Evolutionary conservation across 2,329 filamentous ascomycete species (phyloP), one percentile per base, ranked within the genome.

Genomic region (Gyromitra esculenta): DNA sequence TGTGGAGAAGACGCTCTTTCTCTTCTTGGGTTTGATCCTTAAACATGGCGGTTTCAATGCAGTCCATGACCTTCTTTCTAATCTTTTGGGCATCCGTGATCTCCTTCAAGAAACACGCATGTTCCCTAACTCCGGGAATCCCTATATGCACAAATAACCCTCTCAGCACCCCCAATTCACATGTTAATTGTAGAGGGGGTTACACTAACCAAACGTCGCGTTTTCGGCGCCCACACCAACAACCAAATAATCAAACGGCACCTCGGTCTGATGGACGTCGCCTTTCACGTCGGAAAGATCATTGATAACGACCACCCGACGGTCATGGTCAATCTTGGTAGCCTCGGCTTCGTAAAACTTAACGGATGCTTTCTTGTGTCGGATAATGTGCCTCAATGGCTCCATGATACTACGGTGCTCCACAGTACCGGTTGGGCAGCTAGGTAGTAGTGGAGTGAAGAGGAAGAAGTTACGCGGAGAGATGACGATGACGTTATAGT

Each of bases 361-460:
- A 84, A 97, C 96, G 63, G 91, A 88, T 79, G 93, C 92, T 86
- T 93, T 94, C 89, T 98, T 98, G 86, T 96, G 92, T 82, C 94
- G 92, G 81, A 97, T 89, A 84, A 99, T 97, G 84, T 96, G 93
- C 83, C 96, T 93, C 82, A 99, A 91, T 73, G 96, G 96, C 87
- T 99, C 96, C 96, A 99, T 99, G 85, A 99, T 99, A 83, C 94
- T 98, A 84, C 96, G 93, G 87, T 98, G 96, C 88, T 99, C 96
- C 84, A 99, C 96, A 81, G 93, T 92, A 82, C 96, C 96, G 80
- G 95, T 97, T 67, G 96, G 98, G 86, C 96, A 99, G 83, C 95
- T 98, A 80, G 96, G 96, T 78, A 99, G 89, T 76, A 99, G 90
- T 77, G 96, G 96, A 39, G 96, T 99, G 88, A 99, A 99, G 81